Percentiles rank a stretch among this genome's conserved stretches.
phyloP scores from a whole-genome alignment of 768 basidiomycete genomes.

The Plicaturopsis crispa region DNA sequence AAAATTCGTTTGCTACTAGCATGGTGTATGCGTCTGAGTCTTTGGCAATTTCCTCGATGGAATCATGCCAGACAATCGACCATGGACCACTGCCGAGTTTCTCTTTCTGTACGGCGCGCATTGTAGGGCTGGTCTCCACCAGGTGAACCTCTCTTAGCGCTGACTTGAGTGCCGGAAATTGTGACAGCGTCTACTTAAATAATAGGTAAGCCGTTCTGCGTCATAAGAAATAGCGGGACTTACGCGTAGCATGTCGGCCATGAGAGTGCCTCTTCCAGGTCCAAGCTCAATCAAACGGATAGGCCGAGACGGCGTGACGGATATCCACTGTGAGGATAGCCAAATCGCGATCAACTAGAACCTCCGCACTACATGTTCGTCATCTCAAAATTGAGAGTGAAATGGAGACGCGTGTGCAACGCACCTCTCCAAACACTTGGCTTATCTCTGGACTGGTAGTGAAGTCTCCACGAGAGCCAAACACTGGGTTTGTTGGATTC shows the following conservation, averaged over 20 bases:
- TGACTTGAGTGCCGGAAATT: slow-evolving; percentile 29
- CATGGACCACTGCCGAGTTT: slow-evolving; percentile 36
- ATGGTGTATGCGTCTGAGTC: slow-evolving; percentile 60
- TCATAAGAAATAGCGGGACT: slow-evolving; percentile 15
- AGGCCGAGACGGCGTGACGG: slow-evolving; percentile 34
- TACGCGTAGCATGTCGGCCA: slow-evolving; percentile 84
- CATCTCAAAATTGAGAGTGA: slow-evolving; percentile 17
- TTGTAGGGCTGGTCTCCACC: slow-evolving; percentile 69
- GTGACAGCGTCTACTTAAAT: slow-evolving; percentile 41
- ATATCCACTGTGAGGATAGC: slow-evolving; percentile 72
- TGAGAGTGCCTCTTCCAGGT: slow-evolving; percentile 88
- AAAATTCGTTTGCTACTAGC: slow-evolving; percentile 94
- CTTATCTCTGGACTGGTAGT: slow-evolving; percentile 95
- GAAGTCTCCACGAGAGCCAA: slow-evolving; percentile 88
- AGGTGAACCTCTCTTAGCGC: slow-evolving; percentile 51
- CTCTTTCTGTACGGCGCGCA: slow-evolving; percentile 55
- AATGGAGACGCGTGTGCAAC: slow-evolving; percentile 12
- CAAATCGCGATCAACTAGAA: slow-evolving; percentile 80
- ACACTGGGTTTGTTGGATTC: slow-evolving; percentile 62
- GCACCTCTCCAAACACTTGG: slow-evolving; percentile 94
- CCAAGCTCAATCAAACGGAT: slow-evolving; percentile 87
- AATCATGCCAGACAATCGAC: slow-evolving; percentile 62
- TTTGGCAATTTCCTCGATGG: slow-evolving; percentile 56
- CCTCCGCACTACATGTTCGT: slow-evolving; percentile 25
- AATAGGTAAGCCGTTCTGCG: not conserved